Percentiles rank a stretch among this genome's conserved stretches.
These are phyloP conservation scores for Eucalyptus microcorys DNA, from an alignment of 345 rosid genomes.

Conservation along the genomic window DNA sequence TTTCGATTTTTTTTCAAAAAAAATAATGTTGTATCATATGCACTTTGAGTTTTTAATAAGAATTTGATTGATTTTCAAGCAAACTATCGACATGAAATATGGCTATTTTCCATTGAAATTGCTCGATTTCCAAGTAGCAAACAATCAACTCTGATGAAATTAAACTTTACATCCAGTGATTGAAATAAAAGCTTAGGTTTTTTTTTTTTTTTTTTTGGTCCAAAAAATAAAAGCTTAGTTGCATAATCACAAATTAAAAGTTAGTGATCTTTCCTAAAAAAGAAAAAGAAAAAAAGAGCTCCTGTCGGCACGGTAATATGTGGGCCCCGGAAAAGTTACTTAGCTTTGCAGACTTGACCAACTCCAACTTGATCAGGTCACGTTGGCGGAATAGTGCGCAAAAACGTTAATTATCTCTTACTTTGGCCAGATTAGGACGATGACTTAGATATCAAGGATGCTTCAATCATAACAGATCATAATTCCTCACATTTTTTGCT, in stretches of 20 bases:
- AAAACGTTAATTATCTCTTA: neutral
- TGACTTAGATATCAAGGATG: neutral
- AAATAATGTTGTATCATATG: neutral
- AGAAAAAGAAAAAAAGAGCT: too few species aligned
- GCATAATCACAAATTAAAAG: neutral
- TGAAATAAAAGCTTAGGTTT: neutral
- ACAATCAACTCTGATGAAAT: neutral
- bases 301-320: neutral
- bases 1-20: rapidly evolving
- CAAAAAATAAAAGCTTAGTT: neutral
- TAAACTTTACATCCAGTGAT: neutral
- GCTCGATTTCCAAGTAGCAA: neutral
- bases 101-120: neutral
- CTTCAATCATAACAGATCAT: neutral
- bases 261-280: neutral
- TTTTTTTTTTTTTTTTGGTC: too few species aligned
- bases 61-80: neutral
- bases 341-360: neutral
- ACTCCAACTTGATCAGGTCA: neutral
- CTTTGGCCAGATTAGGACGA: neutral
- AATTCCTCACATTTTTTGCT: neutral
- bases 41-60: neutral
- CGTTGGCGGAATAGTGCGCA: neutral
- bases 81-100: neutral
- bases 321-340: neutral